A percentile compares a stretch with the other conserved stretches of the same genome.
These are phyloP conservation scores for Venturia aucupariae DNA, from an alignment of 2,329 filamentous ascomycete species.

Conservation along the genomic window DNA sequence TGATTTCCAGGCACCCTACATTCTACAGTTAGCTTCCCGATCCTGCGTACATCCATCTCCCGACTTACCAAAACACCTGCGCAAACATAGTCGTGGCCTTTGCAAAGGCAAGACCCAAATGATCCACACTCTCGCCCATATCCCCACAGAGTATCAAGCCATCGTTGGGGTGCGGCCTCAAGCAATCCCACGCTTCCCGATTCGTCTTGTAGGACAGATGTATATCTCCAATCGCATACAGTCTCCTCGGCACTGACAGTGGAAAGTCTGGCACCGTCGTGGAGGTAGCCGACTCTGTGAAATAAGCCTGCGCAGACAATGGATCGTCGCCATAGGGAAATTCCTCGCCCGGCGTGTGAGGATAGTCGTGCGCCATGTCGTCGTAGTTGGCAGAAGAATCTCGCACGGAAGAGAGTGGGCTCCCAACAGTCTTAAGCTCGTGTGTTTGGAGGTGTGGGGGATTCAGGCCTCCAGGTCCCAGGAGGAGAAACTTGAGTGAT, in stretches of 20 bases:
- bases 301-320: conserved; percentile 9
- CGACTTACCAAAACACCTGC: conserved; percentile 42
- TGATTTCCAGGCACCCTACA: conserved; percentile 43
- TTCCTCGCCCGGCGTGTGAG: neutral
- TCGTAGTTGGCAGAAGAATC: neutral
- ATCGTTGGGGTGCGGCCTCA: conserved; percentile 32
- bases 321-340: conserved; percentile 10
- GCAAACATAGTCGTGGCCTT: conserved; percentile 34
- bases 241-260: conserved; percentile 15
- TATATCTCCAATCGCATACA: conserved; percentile 39
- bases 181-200: conserved; percentile 33
- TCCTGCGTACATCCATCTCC: conserved; percentile 32
- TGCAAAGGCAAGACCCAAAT: conserved; percentile 27
- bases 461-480: neutral
- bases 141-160: conserved; percentile 39
- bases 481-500: neutral
- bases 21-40: conserved; percentile 43
- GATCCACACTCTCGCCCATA: conserved; percentile 27
- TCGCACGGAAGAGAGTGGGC: neutral
- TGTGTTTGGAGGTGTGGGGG: neutral
- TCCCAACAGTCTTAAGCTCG: neutral
- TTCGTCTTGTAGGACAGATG: conserved; percentile 39
- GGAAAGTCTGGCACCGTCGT: neutral
- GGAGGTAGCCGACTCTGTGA: conserved; percentile 1
- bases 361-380: neutral